Evolutionary conservation across 202 grass and related monocot species (phyloP).

Genomic region (Cymbopogon flexuosus): DNA sequence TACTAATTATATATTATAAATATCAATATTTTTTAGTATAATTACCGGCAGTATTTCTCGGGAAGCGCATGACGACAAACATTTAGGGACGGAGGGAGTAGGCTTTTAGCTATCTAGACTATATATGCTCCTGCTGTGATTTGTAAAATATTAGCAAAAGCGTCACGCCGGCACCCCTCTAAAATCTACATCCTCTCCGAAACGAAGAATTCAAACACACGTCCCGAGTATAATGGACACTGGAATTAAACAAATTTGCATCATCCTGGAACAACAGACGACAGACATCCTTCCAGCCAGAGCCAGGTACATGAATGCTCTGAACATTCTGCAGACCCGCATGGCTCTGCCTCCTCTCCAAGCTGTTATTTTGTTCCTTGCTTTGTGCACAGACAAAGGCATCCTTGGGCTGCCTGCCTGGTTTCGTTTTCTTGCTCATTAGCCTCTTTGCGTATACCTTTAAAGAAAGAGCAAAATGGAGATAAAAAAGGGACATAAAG

Average conservation of each 20-base stretch:
- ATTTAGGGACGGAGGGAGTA: no score
- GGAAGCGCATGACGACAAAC: no score
- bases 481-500: constrained; percentile 13
- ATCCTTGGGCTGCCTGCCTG: constrained; percentile 17
- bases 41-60: no score
- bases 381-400: constrained; percentile 31
- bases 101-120: no score
- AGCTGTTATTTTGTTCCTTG: constrained; percentile 34
- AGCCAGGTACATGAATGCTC: constrained; percentile 20
- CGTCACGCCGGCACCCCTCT: not conserved
- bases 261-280: not conserved
- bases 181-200: not conserved
- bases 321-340: constrained; percentile 31
- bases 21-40: no score
- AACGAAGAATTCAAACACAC: constrained; percentile 13
- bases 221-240: constrained; percentile 3
- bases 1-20: no score
- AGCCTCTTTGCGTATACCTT: not conserved
- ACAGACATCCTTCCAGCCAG: constrained; percentile 40
- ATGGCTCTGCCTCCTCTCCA: constrained; percentile 5
- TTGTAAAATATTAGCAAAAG: constrained; percentile 7
- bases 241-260: not conserved
- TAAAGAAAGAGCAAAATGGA: constrained; percentile 22
- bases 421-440: constrained; percentile 13
- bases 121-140: not conserved